A percentile compares a stretch with the other conserved stretches of the same genome.
phyloP scores from a whole-genome alignment of 352 stramenopile genomes.

The Phytophthora fragariae region DNA sequence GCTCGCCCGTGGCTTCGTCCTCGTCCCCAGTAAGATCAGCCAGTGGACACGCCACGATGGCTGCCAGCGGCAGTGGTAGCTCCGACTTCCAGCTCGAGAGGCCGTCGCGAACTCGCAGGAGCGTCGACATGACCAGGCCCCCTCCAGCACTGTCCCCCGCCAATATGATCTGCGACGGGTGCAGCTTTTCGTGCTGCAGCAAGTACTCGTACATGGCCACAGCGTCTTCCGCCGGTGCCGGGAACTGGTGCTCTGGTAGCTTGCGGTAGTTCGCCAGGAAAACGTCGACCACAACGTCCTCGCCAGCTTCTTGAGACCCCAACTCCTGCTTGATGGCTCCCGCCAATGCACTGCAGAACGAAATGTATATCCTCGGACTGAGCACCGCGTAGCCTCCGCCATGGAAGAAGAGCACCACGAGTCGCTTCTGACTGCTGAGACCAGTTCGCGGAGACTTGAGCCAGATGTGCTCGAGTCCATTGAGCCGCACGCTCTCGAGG shows the following conservation, averaged over 20 bases:
- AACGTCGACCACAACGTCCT: constrained; percentile 34
- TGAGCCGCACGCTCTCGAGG: constrained; percentile 37
- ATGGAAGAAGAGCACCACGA: constrained; percentile 63
- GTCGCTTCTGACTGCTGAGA: constrained; percentile 15
- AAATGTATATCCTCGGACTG: constrained; percentile 50
- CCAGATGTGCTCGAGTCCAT: constrained; percentile 65
- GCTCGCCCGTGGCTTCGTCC: constrained; percentile 13
- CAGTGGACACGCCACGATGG: constrained; percentile 45
- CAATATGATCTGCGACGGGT: constrained; percentile 47
- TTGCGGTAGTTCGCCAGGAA: constrained; percentile 61
- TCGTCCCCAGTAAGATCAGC: constrained; percentile 48
- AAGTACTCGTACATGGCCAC: constrained; percentile 53
- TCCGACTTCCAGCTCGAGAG: constrained; percentile 29
- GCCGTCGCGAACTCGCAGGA: constrained; percentile 43
- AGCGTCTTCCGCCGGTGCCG: constrained; percentile 42
- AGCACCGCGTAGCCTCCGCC: constrained; percentile 58
- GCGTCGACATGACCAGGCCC: constrained; percentile 46
- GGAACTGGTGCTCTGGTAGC: constrained; percentile 42
- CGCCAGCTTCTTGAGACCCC: not conserved
- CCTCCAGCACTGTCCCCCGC: constrained; percentile 48
- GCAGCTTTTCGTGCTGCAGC: constrained; percentile 41
- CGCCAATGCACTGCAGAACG: constrained; percentile 36
- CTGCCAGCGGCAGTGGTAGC: constrained; percentile 37
- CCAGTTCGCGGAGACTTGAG: constrained; percentile 20
- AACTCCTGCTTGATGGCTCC: constrained; percentile 33